Evolutionary conservation across 2,329 filamentous ascomycete species (phyloP).

Genomic region (Teratosphaeriaceae sp.): DNA sequence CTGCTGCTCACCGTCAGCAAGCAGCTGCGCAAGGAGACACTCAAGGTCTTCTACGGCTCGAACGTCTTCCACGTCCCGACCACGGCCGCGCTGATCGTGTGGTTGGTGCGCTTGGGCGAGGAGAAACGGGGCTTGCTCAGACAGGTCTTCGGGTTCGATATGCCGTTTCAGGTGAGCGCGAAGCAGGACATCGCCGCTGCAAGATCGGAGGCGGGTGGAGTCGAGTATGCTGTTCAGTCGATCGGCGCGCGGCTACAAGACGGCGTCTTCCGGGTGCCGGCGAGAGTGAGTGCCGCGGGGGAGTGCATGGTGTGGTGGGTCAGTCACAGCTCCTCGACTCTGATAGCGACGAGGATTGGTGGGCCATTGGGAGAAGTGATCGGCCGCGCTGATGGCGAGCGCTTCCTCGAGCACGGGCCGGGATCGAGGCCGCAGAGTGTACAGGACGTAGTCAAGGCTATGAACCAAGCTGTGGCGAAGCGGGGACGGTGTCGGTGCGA

Average conservation of each 20-base stretch:
- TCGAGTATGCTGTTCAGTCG: background rate
- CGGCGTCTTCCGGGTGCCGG: background rate
- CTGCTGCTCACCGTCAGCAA: background rate
- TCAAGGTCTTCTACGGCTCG: constrained; percentile 1
- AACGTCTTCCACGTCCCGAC: constrained; percentile 1
- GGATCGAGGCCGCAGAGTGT: too few species aligned
- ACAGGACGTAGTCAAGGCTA: too few species aligned
- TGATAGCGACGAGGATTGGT: background rate
- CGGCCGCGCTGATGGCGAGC: background rate
- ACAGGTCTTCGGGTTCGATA: background rate
- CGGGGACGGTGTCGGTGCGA: too few species aligned
- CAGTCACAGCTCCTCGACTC: background rate
- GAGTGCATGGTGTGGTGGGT: background rate
- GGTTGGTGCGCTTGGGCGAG: background rate
- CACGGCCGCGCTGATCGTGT: background rate
- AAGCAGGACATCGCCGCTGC: background rate
- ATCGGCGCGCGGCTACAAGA: background rate
- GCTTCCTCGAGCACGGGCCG: too few species aligned
- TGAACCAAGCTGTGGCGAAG: too few species aligned
- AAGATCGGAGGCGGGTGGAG: background rate
- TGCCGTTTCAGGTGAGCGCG: background rate
- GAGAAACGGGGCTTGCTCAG: background rate
- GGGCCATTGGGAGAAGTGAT: background rate
- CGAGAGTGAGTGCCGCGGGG: background rate
- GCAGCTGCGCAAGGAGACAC: background rate